Conservation (phyloP, 176 grass and related monocot genomes). For the Melocanna baccifera region DNA sequence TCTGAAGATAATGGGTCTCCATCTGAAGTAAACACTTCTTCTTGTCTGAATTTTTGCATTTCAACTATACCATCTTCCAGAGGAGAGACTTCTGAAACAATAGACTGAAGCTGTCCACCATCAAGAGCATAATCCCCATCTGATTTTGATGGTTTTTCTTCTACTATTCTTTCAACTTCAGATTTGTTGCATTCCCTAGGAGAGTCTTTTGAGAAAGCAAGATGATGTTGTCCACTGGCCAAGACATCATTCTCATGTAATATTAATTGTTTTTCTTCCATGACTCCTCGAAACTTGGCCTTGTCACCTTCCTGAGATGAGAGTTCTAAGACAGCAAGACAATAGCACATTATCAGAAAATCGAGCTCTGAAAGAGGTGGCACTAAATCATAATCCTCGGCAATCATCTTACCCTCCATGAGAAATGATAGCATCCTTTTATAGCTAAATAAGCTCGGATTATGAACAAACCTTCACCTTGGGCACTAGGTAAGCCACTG, state of each 20-base stretch:
- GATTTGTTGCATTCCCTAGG: background rate
- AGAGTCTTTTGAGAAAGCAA: slow-evolving; percentile 10
- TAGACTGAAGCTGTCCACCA: background rate
- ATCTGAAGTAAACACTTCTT: background rate
- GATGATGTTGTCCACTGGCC: background rate
- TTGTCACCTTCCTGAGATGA: no score
- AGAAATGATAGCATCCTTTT: slow-evolving; percentile 86
- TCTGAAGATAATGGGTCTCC: background rate
- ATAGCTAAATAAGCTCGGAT: slow-evolving; percentile 70
- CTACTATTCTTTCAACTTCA: background rate
- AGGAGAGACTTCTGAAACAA: slow-evolving; percentile 8
- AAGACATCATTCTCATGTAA: background rate
- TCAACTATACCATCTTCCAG: slow-evolving; percentile 15
- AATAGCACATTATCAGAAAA: no score
- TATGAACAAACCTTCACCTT: slow-evolving; percentile 54
- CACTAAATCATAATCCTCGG: no score
- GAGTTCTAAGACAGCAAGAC: no score
- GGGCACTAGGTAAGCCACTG: slow-evolving; percentile 45
- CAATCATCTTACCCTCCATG: no score
- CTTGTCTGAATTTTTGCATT: slow-evolving; percentile 12
- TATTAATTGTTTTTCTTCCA: background rate
- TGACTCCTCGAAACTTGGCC: slow-evolving; percentile 12
- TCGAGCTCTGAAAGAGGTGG: no score
- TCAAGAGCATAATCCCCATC: background rate
- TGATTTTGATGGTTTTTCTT: slow-evolving; percentile 12